Percentiles rank a stretch among this genome's conserved stretches.
Conservation (phyloP, 768 basidiomycete genomes). For the Tephrocybe sp. region DNA sequence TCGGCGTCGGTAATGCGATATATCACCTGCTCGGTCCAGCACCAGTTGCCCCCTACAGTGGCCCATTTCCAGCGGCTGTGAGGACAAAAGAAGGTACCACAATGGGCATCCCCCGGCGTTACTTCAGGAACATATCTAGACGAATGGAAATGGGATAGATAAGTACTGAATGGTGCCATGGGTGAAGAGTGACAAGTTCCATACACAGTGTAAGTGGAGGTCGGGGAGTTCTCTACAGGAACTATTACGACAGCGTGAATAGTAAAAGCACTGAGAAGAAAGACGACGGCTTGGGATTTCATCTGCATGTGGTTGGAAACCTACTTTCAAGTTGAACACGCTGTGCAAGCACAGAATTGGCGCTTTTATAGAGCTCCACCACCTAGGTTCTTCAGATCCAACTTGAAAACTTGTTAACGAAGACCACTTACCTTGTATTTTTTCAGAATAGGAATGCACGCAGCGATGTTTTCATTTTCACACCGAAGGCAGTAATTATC, state of each 20-base stretch:
- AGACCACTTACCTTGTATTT: no score
- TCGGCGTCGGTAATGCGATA: not conserved
- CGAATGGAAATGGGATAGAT: not conserved
- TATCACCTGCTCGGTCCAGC: not conserved
- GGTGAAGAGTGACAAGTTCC: not conserved
- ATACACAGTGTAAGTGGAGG: not conserved
- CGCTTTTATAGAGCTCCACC: no score
- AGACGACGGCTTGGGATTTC: slow-evolving; percentile 12
- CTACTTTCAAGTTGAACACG: no score
- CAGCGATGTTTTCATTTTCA: no score
- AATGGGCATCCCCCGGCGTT: not conserved
- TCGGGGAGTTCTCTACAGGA: no score
- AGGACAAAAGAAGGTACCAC: not conserved
- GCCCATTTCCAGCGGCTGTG: slow-evolving; percentile 1
- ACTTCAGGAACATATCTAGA: not conserved
- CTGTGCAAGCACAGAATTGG: no score
- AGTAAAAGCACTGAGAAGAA: not conserved
- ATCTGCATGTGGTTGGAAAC: slow-evolving; percentile 20
- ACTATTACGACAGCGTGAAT: not conserved
- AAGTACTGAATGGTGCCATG: not conserved
- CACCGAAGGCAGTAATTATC: no score
- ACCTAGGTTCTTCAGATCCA: no score
- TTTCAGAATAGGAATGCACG: no score
- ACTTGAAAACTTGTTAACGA: no score
- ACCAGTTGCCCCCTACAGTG: not conserved